phyloP scores from a whole-genome alignment of 2,329 filamentous ascomycete genomes.

The Chrysosporium keratinophilum region DNA sequence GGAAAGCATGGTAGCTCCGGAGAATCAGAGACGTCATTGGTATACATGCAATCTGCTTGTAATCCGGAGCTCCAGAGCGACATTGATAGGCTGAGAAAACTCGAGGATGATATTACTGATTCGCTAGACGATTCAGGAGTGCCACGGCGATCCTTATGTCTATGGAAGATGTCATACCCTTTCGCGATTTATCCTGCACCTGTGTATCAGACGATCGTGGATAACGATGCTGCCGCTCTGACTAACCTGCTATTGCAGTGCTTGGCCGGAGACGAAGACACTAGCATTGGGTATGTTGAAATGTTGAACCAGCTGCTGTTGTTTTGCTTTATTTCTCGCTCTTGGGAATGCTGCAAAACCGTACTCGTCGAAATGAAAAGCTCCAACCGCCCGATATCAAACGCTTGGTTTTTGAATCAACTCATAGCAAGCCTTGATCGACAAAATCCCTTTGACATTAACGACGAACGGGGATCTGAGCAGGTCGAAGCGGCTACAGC shows the following conservation, averaged over 20 bases:
- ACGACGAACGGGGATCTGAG: not conserved
- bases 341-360: not conserved
- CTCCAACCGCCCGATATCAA: not conserved
- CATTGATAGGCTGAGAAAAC: not conserved
- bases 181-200: not conserved
- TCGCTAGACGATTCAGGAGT: not conserved
- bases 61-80: slow-evolving; percentile 1
- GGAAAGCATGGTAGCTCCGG: not conserved
- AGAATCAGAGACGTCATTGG: not conserved
- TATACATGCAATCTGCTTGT: not conserved
- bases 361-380: not conserved
- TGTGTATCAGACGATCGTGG: not conserved
- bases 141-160: not conserved
- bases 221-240: not conserved
- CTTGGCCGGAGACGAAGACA: not conserved
- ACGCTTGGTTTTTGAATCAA: not conserved
- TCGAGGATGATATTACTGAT: not conserved
- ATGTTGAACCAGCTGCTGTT: not conserved
- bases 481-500: not conserved
- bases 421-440: not conserved
- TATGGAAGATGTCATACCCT: not conserved
- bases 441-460: not conserved
- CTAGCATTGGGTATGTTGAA: not conserved
- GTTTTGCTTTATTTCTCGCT: not conserved
- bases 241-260: not conserved